Evolutionary conservation across 2,329 filamentous ascomycete species (phyloP).

Genomic region (Apiospora kogelbergensis): DNA sequence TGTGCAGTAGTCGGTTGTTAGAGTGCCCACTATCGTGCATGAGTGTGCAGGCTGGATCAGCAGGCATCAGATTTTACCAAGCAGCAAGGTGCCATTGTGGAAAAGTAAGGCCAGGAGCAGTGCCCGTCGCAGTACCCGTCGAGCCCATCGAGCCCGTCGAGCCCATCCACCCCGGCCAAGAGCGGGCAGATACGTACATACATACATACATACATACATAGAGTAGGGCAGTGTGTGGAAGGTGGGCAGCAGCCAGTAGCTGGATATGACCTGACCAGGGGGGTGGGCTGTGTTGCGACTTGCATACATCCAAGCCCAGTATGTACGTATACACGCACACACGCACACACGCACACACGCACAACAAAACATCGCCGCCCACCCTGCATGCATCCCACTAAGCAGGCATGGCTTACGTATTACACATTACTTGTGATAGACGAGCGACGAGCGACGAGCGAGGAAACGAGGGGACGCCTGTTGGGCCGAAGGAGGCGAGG

Average conservation of each 20-base stretch:
- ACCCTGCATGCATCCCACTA: not conserved
- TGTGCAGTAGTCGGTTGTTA: conserved; percentile 6
- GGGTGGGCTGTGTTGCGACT: conserved; percentile 33
- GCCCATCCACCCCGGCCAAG: conserved; percentile 3
- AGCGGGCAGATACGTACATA: conserved; percentile 9
- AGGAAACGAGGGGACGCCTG: conserved; percentile 12
- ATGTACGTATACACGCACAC: not conserved
- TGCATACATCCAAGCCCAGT: conserved; percentile 23
- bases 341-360: not conserved
- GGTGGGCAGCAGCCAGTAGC: not conserved
- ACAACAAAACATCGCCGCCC: not conserved
- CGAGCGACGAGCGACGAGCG: too few species aligned
- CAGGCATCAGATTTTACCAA: conserved; percentile 24
- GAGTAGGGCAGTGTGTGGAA: not conserved
- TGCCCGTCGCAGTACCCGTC: not conserved
- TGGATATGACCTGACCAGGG: not conserved
- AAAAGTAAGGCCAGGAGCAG: conserved; percentile 3
- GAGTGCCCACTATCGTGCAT: conserved; percentile 24
- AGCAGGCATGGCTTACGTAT: not conserved
- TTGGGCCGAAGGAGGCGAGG: conserved; percentile 19
- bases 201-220: too few species aligned
- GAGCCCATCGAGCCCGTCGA: not conserved
- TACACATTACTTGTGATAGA: conserved; percentile 4
- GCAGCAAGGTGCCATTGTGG: conserved; percentile 16
- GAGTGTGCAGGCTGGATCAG: conserved; percentile 19